A percentile compares a stretch with the other conserved stretches of the same genome.
Evolutionary conservation across 176 grass and related monocot species (phyloP).

Genomic region (Zoysia pacifica): DNA sequence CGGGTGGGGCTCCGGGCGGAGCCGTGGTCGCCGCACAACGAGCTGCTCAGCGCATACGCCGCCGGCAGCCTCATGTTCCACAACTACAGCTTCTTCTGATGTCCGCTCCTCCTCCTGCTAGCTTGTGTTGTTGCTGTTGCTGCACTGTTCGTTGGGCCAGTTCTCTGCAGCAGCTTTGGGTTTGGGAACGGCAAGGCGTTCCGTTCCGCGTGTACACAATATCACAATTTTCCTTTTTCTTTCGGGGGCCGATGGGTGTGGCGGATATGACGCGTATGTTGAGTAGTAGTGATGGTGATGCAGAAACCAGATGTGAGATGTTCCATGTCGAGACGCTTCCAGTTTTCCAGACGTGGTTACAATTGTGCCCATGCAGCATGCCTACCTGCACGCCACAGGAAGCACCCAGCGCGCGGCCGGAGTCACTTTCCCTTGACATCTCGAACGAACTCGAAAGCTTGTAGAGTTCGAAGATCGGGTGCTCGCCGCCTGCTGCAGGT

Average conservation of each 20-base stretch:
- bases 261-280: neutral
- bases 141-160: neutral
- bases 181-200: slow-evolving; percentile 25
- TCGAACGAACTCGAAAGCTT: too few species aligned
- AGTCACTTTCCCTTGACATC: too few species aligned
- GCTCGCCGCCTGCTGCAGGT: too few species aligned
- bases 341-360: too few species aligned
- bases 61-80: slow-evolving; percentile 68
- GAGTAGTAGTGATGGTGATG: slow-evolving; percentile 1
- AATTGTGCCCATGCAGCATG: too few species aligned
- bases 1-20: slow-evolving; percentile 91
- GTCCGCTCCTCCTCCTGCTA: neutral
- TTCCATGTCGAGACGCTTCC: neutral
- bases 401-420: too few species aligned
- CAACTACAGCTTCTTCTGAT: slow-evolving; percentile 83
- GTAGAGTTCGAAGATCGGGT: too few species aligned
- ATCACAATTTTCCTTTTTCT: neutral
- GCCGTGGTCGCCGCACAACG: slow-evolving; percentile 85
- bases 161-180: neutral
- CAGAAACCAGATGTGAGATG: slow-evolving; percentile 21
- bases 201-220: slow-evolving; percentile 31
- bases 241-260: neutral
- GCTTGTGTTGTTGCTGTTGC: neutral
- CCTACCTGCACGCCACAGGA: too few species aligned
- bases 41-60: slow-evolving; percentile 88